Conservation (phyloP, 2,329 filamentous ascomycete species). For the Colletotrichum filicis region DNA sequence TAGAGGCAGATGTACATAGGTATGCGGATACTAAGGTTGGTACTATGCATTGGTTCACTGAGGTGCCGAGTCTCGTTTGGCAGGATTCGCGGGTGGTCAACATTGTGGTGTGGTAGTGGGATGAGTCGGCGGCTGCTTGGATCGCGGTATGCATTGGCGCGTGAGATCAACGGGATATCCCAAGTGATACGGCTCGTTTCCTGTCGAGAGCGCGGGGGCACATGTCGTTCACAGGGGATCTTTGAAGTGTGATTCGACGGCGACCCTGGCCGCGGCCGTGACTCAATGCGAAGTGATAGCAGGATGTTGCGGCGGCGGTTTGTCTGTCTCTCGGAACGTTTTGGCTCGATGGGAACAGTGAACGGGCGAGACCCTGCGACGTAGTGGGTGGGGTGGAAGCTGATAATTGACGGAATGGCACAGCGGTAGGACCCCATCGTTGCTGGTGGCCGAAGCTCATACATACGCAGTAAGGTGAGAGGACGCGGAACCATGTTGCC, state of each 20-base stretch:
- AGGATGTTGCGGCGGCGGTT: constrained; percentile 23
- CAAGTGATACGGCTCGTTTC: not conserved
- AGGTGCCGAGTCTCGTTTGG: not conserved
- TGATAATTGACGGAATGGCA: constrained; percentile 12
- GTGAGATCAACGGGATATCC: not conserved
- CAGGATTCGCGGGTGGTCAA: not conserved
- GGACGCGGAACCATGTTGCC: not conserved
- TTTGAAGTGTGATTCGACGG: constrained; percentile 14
- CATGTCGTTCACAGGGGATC: not conserved
- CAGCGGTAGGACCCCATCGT: not conserved
- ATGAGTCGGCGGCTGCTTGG: constrained; percentile 15
- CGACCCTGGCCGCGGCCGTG: constrained; percentile 18
- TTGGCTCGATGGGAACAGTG: not conserved
- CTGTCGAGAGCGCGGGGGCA: constrained; percentile 4
- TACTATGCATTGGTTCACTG: not conserved
- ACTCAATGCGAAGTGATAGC: constrained; percentile 30
- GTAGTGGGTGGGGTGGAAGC: constrained; percentile 9
- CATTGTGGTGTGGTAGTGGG: constrained; percentile 26
- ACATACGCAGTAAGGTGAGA: not conserved
- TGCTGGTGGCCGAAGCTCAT: not conserved
- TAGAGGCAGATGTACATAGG: not conserved
- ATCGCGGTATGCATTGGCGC: not conserved
- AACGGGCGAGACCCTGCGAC: constrained; percentile 2
- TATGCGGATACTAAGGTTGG: not conserved
- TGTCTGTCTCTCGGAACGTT: constrained; percentile 12